Evolutionary conservation across 768 basidiomycete species (phyloP).

Genomic region (Trametes cinnabarina): DNA sequence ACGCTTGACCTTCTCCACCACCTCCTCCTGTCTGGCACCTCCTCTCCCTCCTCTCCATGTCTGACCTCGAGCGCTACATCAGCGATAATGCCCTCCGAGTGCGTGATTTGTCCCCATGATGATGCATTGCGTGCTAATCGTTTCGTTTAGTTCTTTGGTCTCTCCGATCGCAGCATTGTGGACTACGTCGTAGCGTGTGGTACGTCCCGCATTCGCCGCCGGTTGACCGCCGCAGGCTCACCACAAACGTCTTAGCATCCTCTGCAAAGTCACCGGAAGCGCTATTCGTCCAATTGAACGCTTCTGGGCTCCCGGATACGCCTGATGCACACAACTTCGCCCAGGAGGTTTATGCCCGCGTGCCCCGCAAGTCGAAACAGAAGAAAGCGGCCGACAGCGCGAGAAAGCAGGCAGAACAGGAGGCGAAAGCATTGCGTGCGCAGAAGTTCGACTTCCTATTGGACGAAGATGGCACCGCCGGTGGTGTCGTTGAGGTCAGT

Average conservation of each 20-base stretch:
- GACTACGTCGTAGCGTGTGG: slow-evolving; percentile 88
- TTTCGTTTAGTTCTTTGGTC: slow-evolving; percentile 65
- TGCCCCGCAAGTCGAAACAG: slow-evolving; percentile 74
- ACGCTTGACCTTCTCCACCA: neutral
- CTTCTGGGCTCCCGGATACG: slow-evolving; percentile 78
- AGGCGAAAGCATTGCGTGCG: slow-evolving; percentile 62
- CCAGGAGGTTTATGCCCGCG: slow-evolving; percentile 69
- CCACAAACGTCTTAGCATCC: slow-evolving; percentile 48
- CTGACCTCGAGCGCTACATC: slow-evolving; percentile 68
- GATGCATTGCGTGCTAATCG: neutral
- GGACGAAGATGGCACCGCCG: slow-evolving; percentile 65
- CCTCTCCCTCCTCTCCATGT: slow-evolving; percentile 40
- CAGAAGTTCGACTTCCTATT: slow-evolving; percentile 80
- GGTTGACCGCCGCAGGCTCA: neutral
- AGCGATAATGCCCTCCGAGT: slow-evolving; percentile 77
- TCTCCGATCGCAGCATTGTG: slow-evolving; percentile 79
- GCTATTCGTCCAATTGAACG: slow-evolving; percentile 72
- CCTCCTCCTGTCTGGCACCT: neutral
- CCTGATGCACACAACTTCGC: slow-evolving; percentile 80
- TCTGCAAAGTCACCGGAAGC: slow-evolving; percentile 78
- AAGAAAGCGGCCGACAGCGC: slow-evolving; percentile 49
- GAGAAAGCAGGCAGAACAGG: slow-evolving; percentile 71
- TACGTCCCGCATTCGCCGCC: slow-evolving; percentile 27
- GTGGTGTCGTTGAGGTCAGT: slow-evolving; percentile 38
- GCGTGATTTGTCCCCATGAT: slow-evolving; percentile 25